Evolutionary conservation across 2,329 filamentous ascomycete species (phyloP).

Genomic region (Aspergillus fumigatus): DNA sequence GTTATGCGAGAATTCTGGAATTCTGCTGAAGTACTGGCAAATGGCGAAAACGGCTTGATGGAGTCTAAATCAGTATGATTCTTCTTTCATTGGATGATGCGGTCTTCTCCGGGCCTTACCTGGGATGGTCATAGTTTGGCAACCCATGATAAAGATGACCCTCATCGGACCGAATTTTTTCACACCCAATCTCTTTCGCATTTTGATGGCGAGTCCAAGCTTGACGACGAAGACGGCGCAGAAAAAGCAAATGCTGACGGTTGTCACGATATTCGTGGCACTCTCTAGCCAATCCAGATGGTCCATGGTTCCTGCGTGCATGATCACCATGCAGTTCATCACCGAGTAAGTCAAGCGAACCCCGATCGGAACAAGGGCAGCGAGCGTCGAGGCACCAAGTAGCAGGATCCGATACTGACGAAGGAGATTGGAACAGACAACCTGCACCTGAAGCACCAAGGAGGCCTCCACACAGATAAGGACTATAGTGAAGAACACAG

Average conservation of each 20-base stretch:
- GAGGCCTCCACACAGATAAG: constrained; percentile 54
- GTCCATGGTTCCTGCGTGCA: constrained; percentile 24
- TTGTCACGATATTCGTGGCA: constrained; percentile 48
- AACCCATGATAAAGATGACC: constrained; percentile 63
- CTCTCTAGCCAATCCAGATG: constrained; percentile 39
- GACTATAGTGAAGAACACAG: constrained; percentile 50
- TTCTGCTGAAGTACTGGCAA: constrained; percentile 49
- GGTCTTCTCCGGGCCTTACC: constrained; percentile 36
- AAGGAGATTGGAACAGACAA: constrained; percentile 53
- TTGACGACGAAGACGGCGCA: constrained; percentile 59
- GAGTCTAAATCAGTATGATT: background rate
- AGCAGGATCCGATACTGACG: constrained; percentile 43
- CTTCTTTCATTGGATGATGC: constrained; percentile 14
- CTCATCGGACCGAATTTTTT: constrained; percentile 61
- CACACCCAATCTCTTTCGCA: constrained; percentile 54
- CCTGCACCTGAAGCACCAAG: constrained; percentile 59
- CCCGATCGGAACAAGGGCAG: constrained; percentile 50
- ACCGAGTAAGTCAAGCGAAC: constrained; percentile 52
- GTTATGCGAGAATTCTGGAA: constrained; percentile 52
- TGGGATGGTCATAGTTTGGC: constrained; percentile 62
- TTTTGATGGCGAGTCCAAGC: constrained; percentile 53
- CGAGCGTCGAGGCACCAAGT: constrained; percentile 43
- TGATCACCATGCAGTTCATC: constrained; percentile 43
- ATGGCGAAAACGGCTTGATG: constrained; percentile 56
- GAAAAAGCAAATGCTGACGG: constrained; percentile 58